A percentile compares a stretch with the other conserved stretches of the same genome.
Evolutionary conservation across 129 eudicot genomes (phyloP).

Genomic region (Escallonia rubra): DNA sequence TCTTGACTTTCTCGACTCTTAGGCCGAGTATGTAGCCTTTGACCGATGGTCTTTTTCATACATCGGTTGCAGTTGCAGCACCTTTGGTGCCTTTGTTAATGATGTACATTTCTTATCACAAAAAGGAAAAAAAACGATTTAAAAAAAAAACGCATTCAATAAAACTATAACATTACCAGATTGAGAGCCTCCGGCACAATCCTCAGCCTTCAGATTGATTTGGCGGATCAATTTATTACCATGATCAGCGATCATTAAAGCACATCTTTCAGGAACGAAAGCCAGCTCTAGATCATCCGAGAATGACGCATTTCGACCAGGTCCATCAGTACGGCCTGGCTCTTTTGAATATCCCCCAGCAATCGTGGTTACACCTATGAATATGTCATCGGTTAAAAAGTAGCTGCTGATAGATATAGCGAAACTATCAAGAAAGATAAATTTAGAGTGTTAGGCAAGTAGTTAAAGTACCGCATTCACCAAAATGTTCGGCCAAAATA

Average conservation of each 20-base stretch:
- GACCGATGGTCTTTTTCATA: no score
- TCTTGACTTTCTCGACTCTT: no score
- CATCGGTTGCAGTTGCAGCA: no score
- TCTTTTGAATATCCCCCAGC: conserved; percentile 70
- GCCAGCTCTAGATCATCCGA: conserved; percentile 63
- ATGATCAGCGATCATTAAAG: conserved; percentile 71
- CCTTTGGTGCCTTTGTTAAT: no score
- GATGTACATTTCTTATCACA: no score
- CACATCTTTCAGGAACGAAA: conserved; percentile 64
- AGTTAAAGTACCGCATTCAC: background rate
- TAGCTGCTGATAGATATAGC: background rate
- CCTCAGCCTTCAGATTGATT: conserved; percentile 58
- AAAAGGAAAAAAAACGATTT: no score
- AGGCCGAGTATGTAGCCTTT: no score
- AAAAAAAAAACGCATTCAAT: no score
- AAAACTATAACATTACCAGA: conserved; percentile 33
- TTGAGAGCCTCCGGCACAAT: conserved; percentile 46
- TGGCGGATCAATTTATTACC: conserved; percentile 80
- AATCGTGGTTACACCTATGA: conserved; percentile 78
- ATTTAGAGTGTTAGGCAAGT: background rate
- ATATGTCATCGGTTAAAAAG: conserved; percentile 9
- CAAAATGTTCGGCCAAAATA: background rate
- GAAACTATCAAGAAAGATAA: background rate
- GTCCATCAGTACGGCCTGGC: conserved; percentile 74
- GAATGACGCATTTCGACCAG: conserved; percentile 75